Base-by-base conservation (phyloP, 805 yeast genomes). In the Myxozyma neotropica region DNA sequence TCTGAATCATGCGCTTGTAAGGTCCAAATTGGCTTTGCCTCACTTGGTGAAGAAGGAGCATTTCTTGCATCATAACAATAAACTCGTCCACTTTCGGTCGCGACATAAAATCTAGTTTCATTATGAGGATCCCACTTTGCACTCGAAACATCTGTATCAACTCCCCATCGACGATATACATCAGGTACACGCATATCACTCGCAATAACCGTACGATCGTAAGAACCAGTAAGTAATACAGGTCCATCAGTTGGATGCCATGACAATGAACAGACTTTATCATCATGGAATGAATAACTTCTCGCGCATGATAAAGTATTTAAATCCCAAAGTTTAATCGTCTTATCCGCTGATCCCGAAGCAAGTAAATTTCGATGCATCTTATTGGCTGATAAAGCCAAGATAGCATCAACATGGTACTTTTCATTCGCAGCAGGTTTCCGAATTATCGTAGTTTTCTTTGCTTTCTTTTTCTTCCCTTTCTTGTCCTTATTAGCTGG, bases 1-100 rank as follows among this genome's bases (percentile, higher is more conserved):
- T 96, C 97, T 1, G 96, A 83, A 75, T 94, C 98, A 73, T 94
- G 99, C 1, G 98, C 98, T 74, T 94, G 96, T 67, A 94, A 79
- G 1, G 96, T 89, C 99, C 99, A 94, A 33, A 93, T 69, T 19
- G 97, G 92, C 58, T 79, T 76, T 47, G 79, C 80, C 21, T 31
- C 33, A 39, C 79, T 82, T n/a, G 49, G 52, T 19, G 42, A 19
- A 38, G 49, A 19, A 10, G 55, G 55, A 1, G 66, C 61, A 52
- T 76, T 77, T 73, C 96, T 83, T 46, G 89, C 87, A 73, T 93
- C 99, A 69, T 87, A 93, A 63, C 93, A 87, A 77, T 89, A 89
- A 26, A 94, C 83, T 69, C 85, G 85, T 72, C 99, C 99, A 64
- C 82, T 80, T 73, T 94, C 99, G 27, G 97, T 90, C 70, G 97